phyloP scores from a whole-genome alignment of 306 rosid species.

The Prunus dulcis region DNA sequence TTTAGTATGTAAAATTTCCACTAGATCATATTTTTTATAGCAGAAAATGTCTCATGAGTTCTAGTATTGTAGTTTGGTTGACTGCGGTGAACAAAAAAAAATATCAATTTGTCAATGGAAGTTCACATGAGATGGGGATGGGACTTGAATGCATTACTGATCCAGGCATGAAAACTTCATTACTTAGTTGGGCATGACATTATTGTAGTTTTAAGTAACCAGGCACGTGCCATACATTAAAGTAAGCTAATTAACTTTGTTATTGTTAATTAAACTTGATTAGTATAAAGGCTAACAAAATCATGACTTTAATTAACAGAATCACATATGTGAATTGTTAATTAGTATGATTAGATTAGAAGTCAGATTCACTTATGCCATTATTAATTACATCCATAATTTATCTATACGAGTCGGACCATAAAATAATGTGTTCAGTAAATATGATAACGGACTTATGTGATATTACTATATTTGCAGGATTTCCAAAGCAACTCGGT shows the following conservation, averaged over 20 bases:
- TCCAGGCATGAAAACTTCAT: background rate
- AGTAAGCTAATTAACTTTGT: background rate
- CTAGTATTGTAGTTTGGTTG: background rate
- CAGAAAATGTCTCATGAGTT: background rate
- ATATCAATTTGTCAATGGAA: background rate
- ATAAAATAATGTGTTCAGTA: background rate
- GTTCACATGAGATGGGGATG: background rate
- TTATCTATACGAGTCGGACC: background rate
- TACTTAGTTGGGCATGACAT: background rate
- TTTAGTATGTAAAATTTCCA: background rate
- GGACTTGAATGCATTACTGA: background rate
- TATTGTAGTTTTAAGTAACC: background rate
- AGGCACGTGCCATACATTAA: slow-evolving; percentile 6
- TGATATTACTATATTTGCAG: slow-evolving; percentile 34
- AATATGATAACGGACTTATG: background rate
- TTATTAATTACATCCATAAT: background rate
- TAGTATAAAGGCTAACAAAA: background rate
- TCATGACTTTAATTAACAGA: too few species aligned
- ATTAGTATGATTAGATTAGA: too few species aligned
- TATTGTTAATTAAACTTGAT: background rate
- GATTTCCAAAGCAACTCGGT: slow-evolving; percentile 48
- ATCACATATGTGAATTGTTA: background rate
- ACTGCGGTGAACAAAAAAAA: too few species aligned
- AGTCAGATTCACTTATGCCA: background rate
- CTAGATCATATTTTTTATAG: background rate